phyloP scores from a whole-genome alignment of 345 rosid species.

The Aquilaria malaccensis region DNA sequence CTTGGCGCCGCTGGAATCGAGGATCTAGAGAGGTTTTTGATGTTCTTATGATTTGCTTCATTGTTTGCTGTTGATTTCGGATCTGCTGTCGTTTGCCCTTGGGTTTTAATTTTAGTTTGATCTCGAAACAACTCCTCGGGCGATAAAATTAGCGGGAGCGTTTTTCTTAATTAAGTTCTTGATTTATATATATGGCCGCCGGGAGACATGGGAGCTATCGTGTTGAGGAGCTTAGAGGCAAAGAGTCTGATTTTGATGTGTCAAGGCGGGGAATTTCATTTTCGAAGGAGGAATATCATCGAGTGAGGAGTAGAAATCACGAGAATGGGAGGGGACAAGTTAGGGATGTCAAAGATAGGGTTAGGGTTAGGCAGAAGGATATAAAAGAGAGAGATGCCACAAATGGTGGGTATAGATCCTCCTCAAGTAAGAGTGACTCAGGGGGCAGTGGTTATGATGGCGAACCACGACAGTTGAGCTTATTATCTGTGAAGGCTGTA shows the following conservation, averaged over 20 bases:
- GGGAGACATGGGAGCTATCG: conserved; percentile 72
- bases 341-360: conserved; percentile 34
- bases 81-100: conserved; percentile 11
- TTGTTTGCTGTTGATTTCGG: conserved; percentile 11
- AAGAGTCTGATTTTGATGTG: conserved; percentile 47
- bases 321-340: conserved; percentile 30
- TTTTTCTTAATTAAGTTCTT: conserved; percentile 11
- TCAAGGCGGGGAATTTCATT: conserved; percentile 36
- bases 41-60: background rate
- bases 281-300: conserved; percentile 40
- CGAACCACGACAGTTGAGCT: conserved; percentile 31
- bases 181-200: conserved; percentile 54
- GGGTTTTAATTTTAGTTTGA: conserved; percentile 13
- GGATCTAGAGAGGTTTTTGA: background rate
- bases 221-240: conserved; percentile 55
- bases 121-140: conserved; percentile 8
- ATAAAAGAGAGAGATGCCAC: conserved; percentile 56
- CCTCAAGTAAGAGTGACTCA: conserved; percentile 58
- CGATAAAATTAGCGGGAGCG: conserved; percentile 12
- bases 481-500: conserved; percentile 32
- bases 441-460: conserved; percentile 37
- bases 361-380: conserved; percentile 59
- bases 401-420: conserved; percentile 42
- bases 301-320: conserved; percentile 31
- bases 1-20: background rate